phyloP scores from a whole-genome alignment of 805 yeast genomes.

The Candida anglica region DNA sequence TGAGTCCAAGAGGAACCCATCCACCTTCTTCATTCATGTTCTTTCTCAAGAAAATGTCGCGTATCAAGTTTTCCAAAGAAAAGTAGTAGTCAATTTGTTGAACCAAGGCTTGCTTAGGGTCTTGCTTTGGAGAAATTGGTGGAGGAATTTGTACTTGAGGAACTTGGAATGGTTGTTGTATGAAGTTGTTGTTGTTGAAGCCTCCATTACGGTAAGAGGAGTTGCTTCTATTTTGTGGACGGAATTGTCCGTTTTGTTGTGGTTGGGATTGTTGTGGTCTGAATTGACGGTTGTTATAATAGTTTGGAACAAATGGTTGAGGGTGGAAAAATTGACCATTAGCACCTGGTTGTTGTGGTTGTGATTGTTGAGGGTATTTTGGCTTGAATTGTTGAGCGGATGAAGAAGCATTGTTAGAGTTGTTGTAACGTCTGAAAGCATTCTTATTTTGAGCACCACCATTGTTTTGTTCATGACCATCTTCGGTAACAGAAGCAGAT shows the following conservation, averaged over 20 bases:
- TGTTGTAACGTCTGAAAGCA: constrained; percentile 24
- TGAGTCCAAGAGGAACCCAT: constrained; percentile 57
- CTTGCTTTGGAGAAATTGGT: constrained; percentile 44
- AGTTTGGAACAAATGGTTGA: constrained; percentile 24
- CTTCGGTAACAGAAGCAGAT: not conserved
- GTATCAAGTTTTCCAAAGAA: constrained; percentile 78
- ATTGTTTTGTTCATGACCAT: constrained; percentile 2
- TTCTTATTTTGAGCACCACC: constrained; percentile 11
- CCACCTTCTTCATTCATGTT: constrained; percentile 83
- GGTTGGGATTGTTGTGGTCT: constrained; percentile 13
- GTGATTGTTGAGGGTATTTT: constrained; percentile 15
- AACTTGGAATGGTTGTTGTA: constrained; percentile 12
- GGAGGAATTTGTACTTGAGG: constrained; percentile 35
- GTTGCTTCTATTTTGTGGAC: constrained; percentile 7
- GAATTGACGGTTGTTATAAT: constrained; percentile 25
- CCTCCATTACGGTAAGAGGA: constrained; percentile 10
- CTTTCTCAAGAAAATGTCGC: constrained; percentile 77
- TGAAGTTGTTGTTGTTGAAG: constrained; percentile 10
- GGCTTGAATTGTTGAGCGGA: constrained; percentile 12
- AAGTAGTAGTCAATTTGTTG: constrained; percentile 87
- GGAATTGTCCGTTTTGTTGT: constrained; percentile 9
- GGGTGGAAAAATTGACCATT: constrained; percentile 28
- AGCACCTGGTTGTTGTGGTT: constrained; percentile 11
- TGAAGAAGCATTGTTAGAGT: constrained; percentile 8
- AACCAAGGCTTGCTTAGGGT: constrained; percentile 40